Evolutionary conservation across 169 alveolate genomes (phyloP), one percentile per base, ranked within the genome.

Genomic region (Prorocentrum cordatum): DNA sequence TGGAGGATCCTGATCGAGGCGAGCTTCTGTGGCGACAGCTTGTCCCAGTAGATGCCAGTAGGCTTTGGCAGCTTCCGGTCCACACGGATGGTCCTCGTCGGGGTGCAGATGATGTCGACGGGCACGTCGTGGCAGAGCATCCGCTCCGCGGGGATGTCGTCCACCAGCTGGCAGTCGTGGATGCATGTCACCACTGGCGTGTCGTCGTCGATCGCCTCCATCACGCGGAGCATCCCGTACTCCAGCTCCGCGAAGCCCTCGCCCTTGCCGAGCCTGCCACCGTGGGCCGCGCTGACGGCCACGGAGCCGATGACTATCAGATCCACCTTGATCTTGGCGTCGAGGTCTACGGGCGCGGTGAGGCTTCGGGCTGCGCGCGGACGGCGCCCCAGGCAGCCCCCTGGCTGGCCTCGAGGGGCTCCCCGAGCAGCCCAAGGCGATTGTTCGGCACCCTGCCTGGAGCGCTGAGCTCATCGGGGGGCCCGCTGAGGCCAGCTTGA

Each of bases 111-210:
- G 54, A 84, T 68, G 84, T 84, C 92, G 35, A 84, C 92, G 27
- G 83, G 82, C 12, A 84, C 92, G 27, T 84, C 92, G 24, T 84
- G 92, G 47, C 83, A 54, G 0, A 84, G 79, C 35, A 80, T 67
- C 67, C 62, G 36, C 68, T 77, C 87, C 87, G 54, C 26, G 20
- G 2, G n/a, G n/a, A n/a, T n/a, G n/a, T n/a, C n/a, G n/a, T n/a
- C n/a, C 67, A 80, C 90, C 47, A 84, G 61, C 64, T 84, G 92
- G 92, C 92, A 84, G 35, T 84, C 92, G 32, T 84, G 92, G 71
- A 84, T 68, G 72, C 82, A 80, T 36, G 71, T 80, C 64, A 80
- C 79, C 27, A 58, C 92, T 0, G 92, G 92, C 7, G 92, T 84
- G 75, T 67, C 59, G n/a, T 84, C 92, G 24, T 67, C 84, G 16